Evolutionary conservation across 148 eudicot genomes (phyloP).

Genomic region (Camellia lanceoleosa): DNA sequence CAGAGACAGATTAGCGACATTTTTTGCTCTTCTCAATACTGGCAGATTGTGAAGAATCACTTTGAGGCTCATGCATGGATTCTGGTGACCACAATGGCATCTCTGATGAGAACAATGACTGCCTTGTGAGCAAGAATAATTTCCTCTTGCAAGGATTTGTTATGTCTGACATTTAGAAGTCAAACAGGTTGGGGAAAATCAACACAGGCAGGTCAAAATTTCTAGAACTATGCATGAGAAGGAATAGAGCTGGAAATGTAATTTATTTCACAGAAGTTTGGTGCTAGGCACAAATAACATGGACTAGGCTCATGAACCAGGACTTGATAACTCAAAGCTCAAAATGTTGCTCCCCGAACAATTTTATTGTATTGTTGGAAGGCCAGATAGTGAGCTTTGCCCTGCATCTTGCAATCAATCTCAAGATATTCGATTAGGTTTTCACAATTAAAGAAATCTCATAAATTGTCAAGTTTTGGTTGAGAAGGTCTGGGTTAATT

Average conservation of each 20-base stretch:
- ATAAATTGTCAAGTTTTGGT: neutral
- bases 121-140: neutral
- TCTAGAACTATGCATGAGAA: neutral
- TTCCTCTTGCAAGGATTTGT: neutral
- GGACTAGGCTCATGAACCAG: neutral
- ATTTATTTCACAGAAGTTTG: neutral
- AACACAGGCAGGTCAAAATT: neutral
- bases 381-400: neutral
- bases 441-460: neutral
- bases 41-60: slow-evolving; percentile 10
- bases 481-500: neutral
- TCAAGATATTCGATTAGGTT: neutral
- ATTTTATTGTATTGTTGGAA: neutral
- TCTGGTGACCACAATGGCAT: neutral
- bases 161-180: neutral
- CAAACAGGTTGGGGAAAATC: neutral
- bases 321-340: neutral
- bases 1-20: neutral
- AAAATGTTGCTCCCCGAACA: neutral
- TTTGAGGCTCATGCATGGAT: neutral
- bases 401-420: neutral
- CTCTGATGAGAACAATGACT: neutral
- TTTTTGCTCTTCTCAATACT: slow-evolving; percentile 1
- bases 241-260: neutral
- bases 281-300: neutral